Evolutionary conservation across 805 yeast species (phyloP).

Genomic region (Cyberlindnera bimundalis): DNA sequence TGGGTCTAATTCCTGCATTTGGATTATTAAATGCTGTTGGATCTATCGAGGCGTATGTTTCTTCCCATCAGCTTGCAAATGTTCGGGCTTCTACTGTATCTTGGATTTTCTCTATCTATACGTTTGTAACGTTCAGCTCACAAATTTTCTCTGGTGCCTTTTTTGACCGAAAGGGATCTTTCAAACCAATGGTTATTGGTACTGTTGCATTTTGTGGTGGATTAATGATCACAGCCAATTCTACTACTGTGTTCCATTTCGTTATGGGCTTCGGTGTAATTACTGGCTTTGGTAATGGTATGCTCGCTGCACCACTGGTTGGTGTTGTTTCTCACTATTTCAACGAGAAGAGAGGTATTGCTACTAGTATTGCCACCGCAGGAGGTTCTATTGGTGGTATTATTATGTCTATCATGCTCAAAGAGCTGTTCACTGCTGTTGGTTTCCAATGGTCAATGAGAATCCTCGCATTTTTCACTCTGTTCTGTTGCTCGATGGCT

Average conservation of each 20-base stretch:
- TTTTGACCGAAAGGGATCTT: conserved; percentile 52
- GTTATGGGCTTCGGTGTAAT: conserved; percentile 51
- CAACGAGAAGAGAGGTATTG: conserved; percentile 50
- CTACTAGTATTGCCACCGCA: conserved; percentile 42
- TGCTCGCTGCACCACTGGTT: conserved; percentile 52
- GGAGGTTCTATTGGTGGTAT: conserved; percentile 56
- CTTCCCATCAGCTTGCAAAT: conserved; percentile 48
- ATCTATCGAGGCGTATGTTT: conserved; percentile 57
- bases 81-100: conserved; percentile 46
- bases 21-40: conserved; percentile 60
- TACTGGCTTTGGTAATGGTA: conserved; percentile 57
- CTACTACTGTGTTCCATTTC: conserved; percentile 53
- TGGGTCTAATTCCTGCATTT: conserved; percentile 51
- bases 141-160: conserved; percentile 53
- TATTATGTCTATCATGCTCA: conserved; percentile 48
- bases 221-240: conserved; percentile 47
- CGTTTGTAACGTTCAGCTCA: conserved; percentile 44
- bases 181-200: conserved; percentile 39
- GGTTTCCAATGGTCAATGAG: conserved; percentile 60
- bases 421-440: conserved; percentile 39
- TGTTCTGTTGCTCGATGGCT: conserved; percentile 33
- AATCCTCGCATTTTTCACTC: conserved; percentile 42
- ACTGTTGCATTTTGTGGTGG: conserved; percentile 42
- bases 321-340: conserved; percentile 67
- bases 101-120: conserved; percentile 61